These are phyloP conservation scores for Fusarium tjaetaba DNA, from an alignment of 2,329 filamentous ascomycete genomes.

Conservation along the genomic window DNA sequence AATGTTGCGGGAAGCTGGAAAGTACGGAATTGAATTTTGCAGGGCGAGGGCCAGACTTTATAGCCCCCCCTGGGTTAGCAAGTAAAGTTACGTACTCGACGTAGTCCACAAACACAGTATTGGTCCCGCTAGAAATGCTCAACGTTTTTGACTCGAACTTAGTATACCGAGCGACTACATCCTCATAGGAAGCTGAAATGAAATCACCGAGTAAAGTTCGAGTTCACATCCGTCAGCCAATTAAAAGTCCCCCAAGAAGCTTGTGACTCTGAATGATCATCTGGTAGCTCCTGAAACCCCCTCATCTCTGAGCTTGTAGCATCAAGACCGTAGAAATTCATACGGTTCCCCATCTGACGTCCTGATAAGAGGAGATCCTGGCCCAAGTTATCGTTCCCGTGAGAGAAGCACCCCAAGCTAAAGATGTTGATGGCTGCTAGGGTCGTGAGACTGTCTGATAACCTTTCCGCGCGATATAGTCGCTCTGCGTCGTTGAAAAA, in stretches of 20 bases:
- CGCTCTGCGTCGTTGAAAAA: background rate
- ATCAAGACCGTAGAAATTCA: background rate
- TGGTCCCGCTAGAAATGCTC: background rate
- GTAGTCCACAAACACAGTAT: too few relatives aligned
- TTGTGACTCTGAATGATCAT: rapidly evolving
- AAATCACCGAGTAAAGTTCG: background rate
- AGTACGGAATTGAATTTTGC: background rate
- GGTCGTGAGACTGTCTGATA: background rate
- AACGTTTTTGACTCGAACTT: background rate
- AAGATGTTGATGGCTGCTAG: background rate
- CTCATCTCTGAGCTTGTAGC: background rate
- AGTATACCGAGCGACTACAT: background rate
- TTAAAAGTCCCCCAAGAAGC: background rate
- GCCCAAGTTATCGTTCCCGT: background rate
- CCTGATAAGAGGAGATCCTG: background rate
- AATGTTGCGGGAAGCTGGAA: too few relatives aligned
- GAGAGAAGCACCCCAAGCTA: background rate
- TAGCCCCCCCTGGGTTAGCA: background rate
- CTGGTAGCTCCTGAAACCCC: background rate
- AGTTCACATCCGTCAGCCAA: background rate
- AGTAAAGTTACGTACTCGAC: background rate
- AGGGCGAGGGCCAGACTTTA: background rate
- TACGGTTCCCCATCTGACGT: background rate
- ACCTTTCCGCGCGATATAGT: background rate
- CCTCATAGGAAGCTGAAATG: background rate